These are phyloP conservation scores for Saururus chinensis DNA, from an alignment of 164 flowering plant genomes.

Conservation along the genomic window DNA sequence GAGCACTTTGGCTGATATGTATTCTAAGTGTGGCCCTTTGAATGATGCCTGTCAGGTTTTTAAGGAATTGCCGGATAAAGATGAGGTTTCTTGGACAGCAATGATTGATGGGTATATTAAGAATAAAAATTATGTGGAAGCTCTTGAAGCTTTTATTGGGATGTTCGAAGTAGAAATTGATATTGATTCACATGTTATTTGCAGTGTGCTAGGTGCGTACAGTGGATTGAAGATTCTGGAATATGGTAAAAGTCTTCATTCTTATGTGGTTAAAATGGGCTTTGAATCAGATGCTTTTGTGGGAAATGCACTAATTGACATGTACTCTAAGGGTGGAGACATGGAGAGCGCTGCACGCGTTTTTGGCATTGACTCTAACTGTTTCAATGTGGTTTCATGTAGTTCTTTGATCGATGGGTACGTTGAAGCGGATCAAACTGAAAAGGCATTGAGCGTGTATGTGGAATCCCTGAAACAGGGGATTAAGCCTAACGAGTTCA, in stretches of 20 bases:
- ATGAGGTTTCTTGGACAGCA: constrained; percentile 49
- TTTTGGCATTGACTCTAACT: constrained; percentile 14
- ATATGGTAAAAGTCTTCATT: constrained; percentile 36
- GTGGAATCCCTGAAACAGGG: constrained; percentile 24
- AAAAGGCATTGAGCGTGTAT: constrained; percentile 26
- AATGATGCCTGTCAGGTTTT: constrained; percentile 34
- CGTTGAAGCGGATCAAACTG: constrained; percentile 26
- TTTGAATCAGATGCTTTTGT: constrained; percentile 23
- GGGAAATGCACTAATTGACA: constrained; percentile 40
- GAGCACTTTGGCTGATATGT: constrained; percentile 42
- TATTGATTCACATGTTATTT: constrained; percentile 29
- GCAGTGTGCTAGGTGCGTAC: constrained; percentile 32
- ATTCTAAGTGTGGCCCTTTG: constrained; percentile 34
- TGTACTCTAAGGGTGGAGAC: constrained; percentile 39
- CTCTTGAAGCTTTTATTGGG: constrained; percentile 26
- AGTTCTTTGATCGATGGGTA: constrained; percentile 45
- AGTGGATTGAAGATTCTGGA: constrained; percentile 19
- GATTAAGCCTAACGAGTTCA: constrained; percentile 40
- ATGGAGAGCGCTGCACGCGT: constrained; percentile 37
- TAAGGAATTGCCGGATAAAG: constrained; percentile 35
- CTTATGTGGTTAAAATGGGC: constrained; percentile 28
- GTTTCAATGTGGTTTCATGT: constrained; percentile 36
- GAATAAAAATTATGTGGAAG: constrained; percentile 33
- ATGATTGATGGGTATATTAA: constrained; percentile 49
- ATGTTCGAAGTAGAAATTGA: constrained; percentile 24